These are phyloP conservation scores for Aleurites moluccanus DNA, from an alignment of 441 rosid species.

Conservation along the genomic window DNA sequence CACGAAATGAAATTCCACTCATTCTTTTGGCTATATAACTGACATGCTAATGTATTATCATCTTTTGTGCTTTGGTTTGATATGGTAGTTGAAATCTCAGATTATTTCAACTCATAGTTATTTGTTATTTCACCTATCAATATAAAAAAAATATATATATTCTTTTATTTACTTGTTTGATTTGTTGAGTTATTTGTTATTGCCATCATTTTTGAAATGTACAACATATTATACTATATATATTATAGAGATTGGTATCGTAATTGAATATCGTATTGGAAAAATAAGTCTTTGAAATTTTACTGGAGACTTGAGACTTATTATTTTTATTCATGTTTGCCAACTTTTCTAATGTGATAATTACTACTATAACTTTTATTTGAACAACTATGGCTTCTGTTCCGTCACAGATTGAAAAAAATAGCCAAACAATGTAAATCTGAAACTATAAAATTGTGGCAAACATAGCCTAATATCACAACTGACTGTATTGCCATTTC, in stretches of 20 bases:
- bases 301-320: neutral
- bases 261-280: neutral
- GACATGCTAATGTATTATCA: neutral
- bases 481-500: neutral
- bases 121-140: neutral
- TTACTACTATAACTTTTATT: neutral
- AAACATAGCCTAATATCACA: neutral
- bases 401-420: neutral
- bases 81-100: neutral
- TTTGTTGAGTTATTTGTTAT: neutral
- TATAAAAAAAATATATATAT: neutral
- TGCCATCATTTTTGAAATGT: neutral
- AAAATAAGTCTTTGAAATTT: neutral
- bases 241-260: neutral
- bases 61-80: neutral
- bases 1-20: neutral
- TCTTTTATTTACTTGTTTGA: neutral
- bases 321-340: neutral
- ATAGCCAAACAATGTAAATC: neutral
- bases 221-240: neutral
- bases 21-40: neutral
- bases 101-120: neutral
- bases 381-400: neutral
- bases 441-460: neutral
- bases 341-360: neutral